Evolutionary conservation across 371 early-diverging fungal species (phyloP).

Genomic region (Mucor racemosus): DNA sequence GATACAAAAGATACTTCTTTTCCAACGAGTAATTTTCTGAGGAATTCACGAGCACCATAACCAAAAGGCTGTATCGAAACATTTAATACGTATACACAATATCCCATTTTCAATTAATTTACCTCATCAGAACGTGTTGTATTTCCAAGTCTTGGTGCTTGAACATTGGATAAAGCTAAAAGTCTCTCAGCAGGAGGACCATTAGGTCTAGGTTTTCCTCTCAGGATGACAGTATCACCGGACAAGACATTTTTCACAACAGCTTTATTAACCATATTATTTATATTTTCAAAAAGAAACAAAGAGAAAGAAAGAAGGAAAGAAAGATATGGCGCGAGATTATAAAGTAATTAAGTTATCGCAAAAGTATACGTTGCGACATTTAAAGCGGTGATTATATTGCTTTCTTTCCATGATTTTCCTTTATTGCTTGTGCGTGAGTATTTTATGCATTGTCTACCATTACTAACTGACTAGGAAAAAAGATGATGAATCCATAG

Average conservation of each 20-base stretch:
- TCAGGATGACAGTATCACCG: conserved; percentile 89
- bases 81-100: neutral
- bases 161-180: conserved; percentile 81
- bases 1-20: conserved; percentile 87
- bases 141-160: conserved; percentile 87
- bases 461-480: too few species aligned
- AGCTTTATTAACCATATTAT: conserved; percentile 53
- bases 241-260: conserved; percentile 87
- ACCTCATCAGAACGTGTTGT: conserved; percentile 86
- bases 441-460: neutral
- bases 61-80: conserved; percentile 71
- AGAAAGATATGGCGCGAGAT: conserved; percentile 7
- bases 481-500: too few species aligned
- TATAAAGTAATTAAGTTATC: neutral
- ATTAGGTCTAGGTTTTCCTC: conserved; percentile 76
- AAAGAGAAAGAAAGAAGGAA: neutral
- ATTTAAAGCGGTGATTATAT: conserved; percentile 3
- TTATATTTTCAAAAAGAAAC: neutral
- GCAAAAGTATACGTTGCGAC: conserved; percentile 3
- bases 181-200: conserved; percentile 88
- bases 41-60: conserved; percentile 86
- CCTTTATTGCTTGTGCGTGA: conserved; percentile 2
- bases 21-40: conserved; percentile 87
- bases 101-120: neutral
- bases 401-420: neutral